These are phyloP conservation scores for Penicillium sp. DNA, from an alignment of 2,329 filamentous ascomycete genomes.

Conservation along the genomic window DNA sequence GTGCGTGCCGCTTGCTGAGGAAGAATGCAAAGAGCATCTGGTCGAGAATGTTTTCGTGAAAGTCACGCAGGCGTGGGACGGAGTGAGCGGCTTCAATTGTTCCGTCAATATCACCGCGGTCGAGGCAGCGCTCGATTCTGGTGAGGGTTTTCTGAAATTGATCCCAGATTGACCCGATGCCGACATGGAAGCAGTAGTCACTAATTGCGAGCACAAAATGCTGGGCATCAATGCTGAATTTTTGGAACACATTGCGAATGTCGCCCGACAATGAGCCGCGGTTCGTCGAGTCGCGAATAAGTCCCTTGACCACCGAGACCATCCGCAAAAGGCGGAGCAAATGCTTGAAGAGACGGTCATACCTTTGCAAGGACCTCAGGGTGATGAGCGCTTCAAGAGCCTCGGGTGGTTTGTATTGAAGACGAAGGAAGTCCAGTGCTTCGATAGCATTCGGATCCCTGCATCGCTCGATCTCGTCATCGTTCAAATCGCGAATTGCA, in stretches of 20 bases:
- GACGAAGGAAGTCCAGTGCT: conserved; percentile 87
- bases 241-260: conserved; percentile 50
- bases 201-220: conserved; percentile 75
- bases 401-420: conserved; percentile 78
- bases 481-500: conserved; percentile 76
- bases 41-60: conserved; percentile 74
- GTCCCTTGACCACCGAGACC: conserved; percentile 70
- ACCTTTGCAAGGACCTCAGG: conserved; percentile 68
- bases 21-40: conserved; percentile 73
- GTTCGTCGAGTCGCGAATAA: conserved; percentile 60
- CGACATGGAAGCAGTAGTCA: conserved; percentile 78
- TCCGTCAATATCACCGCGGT: conserved; percentile 47
- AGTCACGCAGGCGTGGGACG: conserved; percentile 66
- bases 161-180: conserved; percentile 72
- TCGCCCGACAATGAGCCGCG: conserved; percentile 36
- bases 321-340: conserved; percentile 77
- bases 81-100: conserved; percentile 58
- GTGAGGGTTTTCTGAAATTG: conserved; percentile 68
- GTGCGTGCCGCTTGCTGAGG: conserved; percentile 72
- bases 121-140: conserved; percentile 61
- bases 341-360: conserved; percentile 81
- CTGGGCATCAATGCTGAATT: conserved; percentile 74
- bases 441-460: conserved; percentile 80
- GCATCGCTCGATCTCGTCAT: conserved; percentile 78
- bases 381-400: conserved; percentile 76